These are phyloP conservation scores for Gautieria morchelliformis DNA, from an alignment of 768 basidiomycete species.

Conservation along the genomic window DNA sequence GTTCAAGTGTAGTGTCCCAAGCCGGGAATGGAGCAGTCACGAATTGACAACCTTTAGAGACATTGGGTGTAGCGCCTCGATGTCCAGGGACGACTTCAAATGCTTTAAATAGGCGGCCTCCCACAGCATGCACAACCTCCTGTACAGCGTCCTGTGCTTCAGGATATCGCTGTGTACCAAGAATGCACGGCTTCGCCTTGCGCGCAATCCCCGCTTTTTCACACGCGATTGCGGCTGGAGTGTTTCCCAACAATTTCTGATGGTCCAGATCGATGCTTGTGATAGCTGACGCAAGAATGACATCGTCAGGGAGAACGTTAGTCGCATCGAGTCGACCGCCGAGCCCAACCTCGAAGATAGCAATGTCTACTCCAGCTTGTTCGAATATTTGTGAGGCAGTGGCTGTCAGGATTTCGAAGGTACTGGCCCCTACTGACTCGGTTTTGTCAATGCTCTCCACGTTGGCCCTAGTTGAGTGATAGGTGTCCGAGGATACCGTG, in stretches of 20 bases:
- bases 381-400: constrained; percentile 76
- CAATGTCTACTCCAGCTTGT: constrained; percentile 57
- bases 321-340: constrained; percentile 91
- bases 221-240: constrained; percentile 59
- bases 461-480: constrained; percentile 31
- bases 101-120: constrained; percentile 20
- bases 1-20: constrained; percentile 1
- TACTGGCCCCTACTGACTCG: constrained; percentile 41
- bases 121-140: constrained; percentile 34
- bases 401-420: constrained; percentile 81
- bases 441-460: constrained; percentile 42
- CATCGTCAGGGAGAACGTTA: constrained; percentile 67
- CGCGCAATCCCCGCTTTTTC: constrained; percentile 83
- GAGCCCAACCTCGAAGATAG: constrained; percentile 90
- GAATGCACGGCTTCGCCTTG: constrained; percentile 46
- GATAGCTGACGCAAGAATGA: constrained; percentile 68
- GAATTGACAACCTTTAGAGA: constrained; percentile 31
- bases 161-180: constrained; percentile 52
- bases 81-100: constrained; percentile 30
- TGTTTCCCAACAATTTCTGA: constrained; percentile 77
- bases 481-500: constrained; percentile 40
- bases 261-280: constrained; percentile 91
- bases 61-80: constrained; percentile 32
- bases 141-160: constrained; percentile 30
- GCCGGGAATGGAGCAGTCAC: constrained; percentile 28